Conservation (phyloP, 495 filamentous ascomycete species). For the Neurospora africana region DNA sequence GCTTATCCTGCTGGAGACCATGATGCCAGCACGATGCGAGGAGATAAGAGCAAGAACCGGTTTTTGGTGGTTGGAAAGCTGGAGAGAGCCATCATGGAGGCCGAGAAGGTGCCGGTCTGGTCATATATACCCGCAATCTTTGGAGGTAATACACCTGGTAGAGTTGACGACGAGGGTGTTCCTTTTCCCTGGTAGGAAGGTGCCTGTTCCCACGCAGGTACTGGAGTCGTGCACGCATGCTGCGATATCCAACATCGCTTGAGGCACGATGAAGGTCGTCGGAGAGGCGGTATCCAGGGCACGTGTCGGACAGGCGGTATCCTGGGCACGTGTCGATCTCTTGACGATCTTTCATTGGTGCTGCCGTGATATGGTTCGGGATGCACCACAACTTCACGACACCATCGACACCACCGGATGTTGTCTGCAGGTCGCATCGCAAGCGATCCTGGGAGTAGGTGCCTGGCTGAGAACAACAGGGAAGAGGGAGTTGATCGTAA, state of each 20-base stretch:
- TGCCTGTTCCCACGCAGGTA: background rate
- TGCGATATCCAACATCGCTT: background rate
- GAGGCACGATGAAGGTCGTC: background rate
- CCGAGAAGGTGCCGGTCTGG: background rate
- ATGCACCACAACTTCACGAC: background rate
- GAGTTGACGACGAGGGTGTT: background rate
- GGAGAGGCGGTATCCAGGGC: background rate
- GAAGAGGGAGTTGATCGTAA: background rate
- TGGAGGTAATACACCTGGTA: background rate
- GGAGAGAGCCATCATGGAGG: background rate
- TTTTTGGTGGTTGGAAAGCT: background rate
- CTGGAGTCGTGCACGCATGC: background rate
- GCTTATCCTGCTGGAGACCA: constrained; percentile 20
- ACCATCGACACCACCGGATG: background rate
- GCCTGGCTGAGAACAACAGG: background rate
- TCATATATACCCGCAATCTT: background rate
- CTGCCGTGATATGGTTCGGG: background rate
- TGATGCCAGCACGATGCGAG: constrained; percentile 5
- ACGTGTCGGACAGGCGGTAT: background rate
- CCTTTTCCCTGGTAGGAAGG: background rate
- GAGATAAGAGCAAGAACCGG: background rate
- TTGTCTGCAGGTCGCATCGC: background rate
- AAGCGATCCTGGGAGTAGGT: background rate
- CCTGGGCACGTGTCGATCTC: background rate
- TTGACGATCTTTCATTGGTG: background rate